These are phyloP conservation scores for Pseudogymnoascus destructans DNA, from an alignment of 2,329 filamentous ascomycete species.

Conservation along the genomic window DNA sequence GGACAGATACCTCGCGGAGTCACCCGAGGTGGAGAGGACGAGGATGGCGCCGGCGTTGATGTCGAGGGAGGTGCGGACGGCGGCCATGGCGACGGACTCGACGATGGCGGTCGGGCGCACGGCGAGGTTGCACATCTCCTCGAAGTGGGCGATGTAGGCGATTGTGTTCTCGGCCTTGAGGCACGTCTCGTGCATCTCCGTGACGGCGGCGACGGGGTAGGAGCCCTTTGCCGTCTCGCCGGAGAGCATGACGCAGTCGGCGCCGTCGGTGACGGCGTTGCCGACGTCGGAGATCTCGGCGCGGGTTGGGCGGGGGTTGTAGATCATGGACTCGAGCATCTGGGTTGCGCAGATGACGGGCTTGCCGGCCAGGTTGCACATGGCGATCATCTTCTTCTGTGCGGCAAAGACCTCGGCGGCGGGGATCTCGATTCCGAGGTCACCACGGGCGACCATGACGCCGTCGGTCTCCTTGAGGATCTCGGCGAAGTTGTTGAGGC, in stretches of 20 bases:
- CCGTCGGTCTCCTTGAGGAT: constrained; percentile 93
- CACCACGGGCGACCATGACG: constrained; percentile 99
- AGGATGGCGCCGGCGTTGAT: constrained; percentile 85
- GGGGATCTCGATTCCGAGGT: constrained; percentile 96
- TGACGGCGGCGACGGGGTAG: constrained; percentile 85
- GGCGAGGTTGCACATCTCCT: constrained; percentile 78
- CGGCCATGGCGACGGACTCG: constrained; percentile 94
- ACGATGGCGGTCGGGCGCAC: constrained; percentile 74
- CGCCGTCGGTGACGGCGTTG: constrained; percentile 93
- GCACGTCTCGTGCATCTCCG: constrained; percentile 97
- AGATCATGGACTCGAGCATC: constrained; percentile 99
- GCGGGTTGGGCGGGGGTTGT: constrained; percentile 95
- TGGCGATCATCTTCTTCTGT: constrained; percentile 99
- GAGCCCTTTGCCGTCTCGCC: constrained; percentile 97
- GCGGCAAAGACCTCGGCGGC: constrained; percentile 97
- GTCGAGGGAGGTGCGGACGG: constrained; percentile 88
- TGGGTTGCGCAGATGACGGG: constrained; percentile 97
- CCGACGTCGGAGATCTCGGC: constrained; percentile 98
- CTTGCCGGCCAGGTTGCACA: constrained; percentile 99
- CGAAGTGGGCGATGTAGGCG: constrained; percentile 91
- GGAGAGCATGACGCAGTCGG: constrained; percentile 99
- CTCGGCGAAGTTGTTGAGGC: constrained; percentile 98
- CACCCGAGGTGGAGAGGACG: constrained; percentile 1
- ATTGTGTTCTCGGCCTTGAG: constrained; percentile 94
- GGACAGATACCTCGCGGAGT: background rate